Base-by-base conservation (phyloP, 2,329 filamentous ascomycete genomes). In the Cercospora janseana region DNA sequence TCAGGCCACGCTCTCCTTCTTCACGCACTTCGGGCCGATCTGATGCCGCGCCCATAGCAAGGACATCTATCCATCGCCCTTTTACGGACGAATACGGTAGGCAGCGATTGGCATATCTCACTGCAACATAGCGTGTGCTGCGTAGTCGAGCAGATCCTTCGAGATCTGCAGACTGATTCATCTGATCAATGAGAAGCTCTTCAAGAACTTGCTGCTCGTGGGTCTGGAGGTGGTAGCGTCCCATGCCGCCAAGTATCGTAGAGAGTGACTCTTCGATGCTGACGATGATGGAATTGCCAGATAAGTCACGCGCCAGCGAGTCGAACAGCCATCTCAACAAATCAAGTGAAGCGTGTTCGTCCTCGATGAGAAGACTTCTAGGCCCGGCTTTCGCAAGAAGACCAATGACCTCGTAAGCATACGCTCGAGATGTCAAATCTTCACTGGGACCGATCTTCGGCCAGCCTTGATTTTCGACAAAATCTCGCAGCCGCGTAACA, bases 181-280 rank as follows among this genome's bases (percentile, higher is more conserved):
- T 69, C 37, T 89, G 86, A 21, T 78, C 76, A 6, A 90, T 72
- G 6, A 94, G 75, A 45, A 93, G 76, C 32, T 72, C 69, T 26
- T 76, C 74, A 18, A 81, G 65, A 28, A 72, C 68, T 32, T 65
- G 60, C 54, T 73, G 70, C 34, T 75, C 69, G 3, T 68, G 61
- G 21, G 66, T 56, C 38, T 73, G 69, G 20, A 77, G 65, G 1
- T 71, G 66, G 49, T 75, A 69, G 2, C 59, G 55, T 7, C 75
- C 64, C 53, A 83, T 79, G 2, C 79, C 77, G 54, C 78, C 79
- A n/a, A 87, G 69, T 55, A 95, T 76, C 48, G 85, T 89, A 3
- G 90, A 92, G 3, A 97, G 73, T 0, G 91, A 86, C 44, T 92
- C 88, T 61, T 97, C 91, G 48, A 97, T 90, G 63, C 89, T 93